phyloP scores from a whole-genome alignment of 2,329 filamentous ascomycete species.

The Mollisiaceae sp. region DNA sequence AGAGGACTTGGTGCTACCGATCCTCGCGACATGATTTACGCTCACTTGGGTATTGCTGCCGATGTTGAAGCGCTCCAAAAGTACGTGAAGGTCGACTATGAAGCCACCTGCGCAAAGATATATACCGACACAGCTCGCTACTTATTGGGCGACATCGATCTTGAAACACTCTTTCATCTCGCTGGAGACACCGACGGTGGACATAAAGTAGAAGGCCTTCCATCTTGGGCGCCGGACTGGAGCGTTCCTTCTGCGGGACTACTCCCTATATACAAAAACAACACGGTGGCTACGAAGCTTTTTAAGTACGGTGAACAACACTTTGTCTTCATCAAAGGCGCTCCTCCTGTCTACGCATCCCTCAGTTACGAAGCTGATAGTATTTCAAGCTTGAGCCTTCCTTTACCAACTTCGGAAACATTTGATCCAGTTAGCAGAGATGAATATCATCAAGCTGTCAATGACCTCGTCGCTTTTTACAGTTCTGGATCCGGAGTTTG shows the following conservation, averaged over 20 bases:
- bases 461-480: background rate
- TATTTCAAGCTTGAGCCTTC: conserved; percentile 1
- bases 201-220: background rate
- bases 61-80: background rate
- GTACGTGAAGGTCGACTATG: conserved; percentile 2
- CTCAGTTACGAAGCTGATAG: conserved; percentile 12
- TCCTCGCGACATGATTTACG: background rate
- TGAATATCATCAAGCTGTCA: background rate
- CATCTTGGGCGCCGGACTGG: conserved; percentile 7
- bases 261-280: conserved; percentile 9
- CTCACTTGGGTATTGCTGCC: background rate
- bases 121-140: background rate
- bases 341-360: background rate
- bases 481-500: background rate
- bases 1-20: background rate
- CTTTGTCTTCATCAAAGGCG: background rate
- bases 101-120: background rate
- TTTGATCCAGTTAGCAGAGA: background rate
- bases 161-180: background rate
- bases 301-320: background rate
- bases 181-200: background rate
- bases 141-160: background rate
- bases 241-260: background rate
- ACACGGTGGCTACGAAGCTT: background rate
- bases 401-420: background rate